These are phyloP conservation scores for Wickerhamiella allomyrinae DNA, from an alignment of 805 yeast species.

Conservation along the genomic window DNA sequence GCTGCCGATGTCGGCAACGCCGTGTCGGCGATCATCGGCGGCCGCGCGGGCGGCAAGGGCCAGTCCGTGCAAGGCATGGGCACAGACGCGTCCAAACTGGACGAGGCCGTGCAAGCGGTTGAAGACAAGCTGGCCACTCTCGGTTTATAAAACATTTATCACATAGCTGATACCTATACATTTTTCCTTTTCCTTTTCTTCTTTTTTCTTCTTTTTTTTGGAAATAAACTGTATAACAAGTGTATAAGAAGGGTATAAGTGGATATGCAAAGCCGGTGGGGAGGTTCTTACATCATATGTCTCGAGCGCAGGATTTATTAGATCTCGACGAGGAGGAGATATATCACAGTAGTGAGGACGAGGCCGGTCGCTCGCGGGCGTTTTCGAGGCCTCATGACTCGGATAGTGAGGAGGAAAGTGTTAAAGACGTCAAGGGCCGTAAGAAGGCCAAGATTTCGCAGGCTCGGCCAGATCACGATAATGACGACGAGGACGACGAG, in stretches of 20 bases:
- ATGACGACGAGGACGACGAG: conserved; percentile 17
- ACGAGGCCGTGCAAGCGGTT: conserved; percentile 60
- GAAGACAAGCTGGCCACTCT: conserved; percentile 34
- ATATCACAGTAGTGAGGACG: not conserved
- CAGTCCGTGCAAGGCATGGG: conserved; percentile 96
- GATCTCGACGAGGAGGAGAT: not conserved
- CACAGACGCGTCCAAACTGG: conserved; percentile 54
- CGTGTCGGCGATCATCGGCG: conserved; percentile 71
- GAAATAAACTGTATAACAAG: not conserved
- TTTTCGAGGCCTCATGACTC: not conserved
- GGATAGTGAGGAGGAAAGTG: not conserved
- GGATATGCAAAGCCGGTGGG: too few relatives aligned
- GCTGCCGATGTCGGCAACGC: conserved; percentile 50
- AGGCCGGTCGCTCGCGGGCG: not conserved
- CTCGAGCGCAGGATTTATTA: not conserved
- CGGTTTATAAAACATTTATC: conserved; percentile 3
- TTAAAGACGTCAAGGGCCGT: not conserved
- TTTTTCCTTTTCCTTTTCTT: too few relatives aligned
- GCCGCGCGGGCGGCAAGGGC: conserved; percentile 98
- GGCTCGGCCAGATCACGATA: conserved; percentile 11
- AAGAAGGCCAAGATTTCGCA: not conserved
- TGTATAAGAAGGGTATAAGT: too few relatives aligned
- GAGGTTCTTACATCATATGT: too few relatives aligned
- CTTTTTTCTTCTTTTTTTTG: too few relatives aligned
- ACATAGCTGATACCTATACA: too few relatives aligned